Evolutionary conservation across 805 yeast genomes (phyloP), one percentile per base, ranked within the genome.

Genomic region (Torulaspora gathmanii): DNA sequence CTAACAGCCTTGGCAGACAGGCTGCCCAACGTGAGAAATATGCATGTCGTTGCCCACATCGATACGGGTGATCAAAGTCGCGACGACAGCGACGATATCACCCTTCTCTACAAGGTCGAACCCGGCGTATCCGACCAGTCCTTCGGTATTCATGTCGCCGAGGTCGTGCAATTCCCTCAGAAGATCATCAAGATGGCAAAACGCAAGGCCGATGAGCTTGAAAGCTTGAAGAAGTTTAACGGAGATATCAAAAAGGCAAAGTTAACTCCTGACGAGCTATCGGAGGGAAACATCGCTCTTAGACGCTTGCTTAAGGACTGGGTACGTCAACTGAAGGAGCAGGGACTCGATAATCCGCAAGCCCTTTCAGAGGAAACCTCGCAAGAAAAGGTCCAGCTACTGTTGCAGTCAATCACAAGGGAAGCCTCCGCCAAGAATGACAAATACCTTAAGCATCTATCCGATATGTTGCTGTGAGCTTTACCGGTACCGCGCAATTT

Each of bases 71-170:
- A 55, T 4, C 47, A 53, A 5, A 56, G 54, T 37, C 51, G 61
- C 41, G 50, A 58, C 42, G 53, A 63, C 10, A 68, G 72, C 35
- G 75, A 76, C 27, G 95, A 88, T 53, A 87, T 93, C 53, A 89
- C 98, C 0, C 72, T 93, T 46, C 70, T 93, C 54, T 93, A 93
- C 68, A 86, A 83, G 58, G 98, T 93, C n/a, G 96, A 88, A 54
- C 86, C 87, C 1, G 99, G 99, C n/a, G 80, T 90, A 40, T 83
- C 95, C 2, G 96, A 88, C 64, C 93, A 90, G 65, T 89, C 97
- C 0, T 93, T 93, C 69, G 99, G 99, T 67, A 90, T 93, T 38
- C 95, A 93, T 63, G 99, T 93, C 37, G 98, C 98, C 0, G 97
- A 93, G 66, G 81, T 91, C 25, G 98, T 91, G 15, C 84, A 86